phyloP scores from a whole-genome alignment of 169 alveolate species.

The Plasmodium fragile region DNA sequence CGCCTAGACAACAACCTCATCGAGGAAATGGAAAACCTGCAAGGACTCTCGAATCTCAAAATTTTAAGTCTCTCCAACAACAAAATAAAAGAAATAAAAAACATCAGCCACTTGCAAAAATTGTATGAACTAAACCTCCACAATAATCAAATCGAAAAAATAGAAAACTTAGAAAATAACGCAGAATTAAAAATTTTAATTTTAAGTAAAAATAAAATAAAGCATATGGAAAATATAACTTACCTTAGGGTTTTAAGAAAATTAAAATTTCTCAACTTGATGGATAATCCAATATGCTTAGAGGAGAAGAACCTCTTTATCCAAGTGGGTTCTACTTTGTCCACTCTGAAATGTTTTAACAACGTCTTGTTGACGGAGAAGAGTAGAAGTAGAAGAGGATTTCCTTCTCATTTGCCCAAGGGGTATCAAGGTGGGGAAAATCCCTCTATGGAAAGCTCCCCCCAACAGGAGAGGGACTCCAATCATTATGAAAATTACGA shows the following conservation, averaged over 20 bases:
- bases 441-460: neutral
- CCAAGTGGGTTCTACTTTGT: neutral
- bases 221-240: slow-evolving; percentile 3
- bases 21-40: slow-evolving; percentile 59
- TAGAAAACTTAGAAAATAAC: slow-evolving; percentile 54
- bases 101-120: slow-evolving; percentile 13
- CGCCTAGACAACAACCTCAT: slow-evolving; percentile 46
- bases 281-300: slow-evolving; percentile 51
- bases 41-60: slow-evolving; percentile 23
- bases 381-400: neutral
- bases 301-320: neutral
- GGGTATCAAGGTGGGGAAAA: neutral
- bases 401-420: neutral
- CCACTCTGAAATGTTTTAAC: slow-evolving; percentile 33
- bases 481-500: slow-evolving; percentile 14
- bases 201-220: slow-evolving; percentile 53
- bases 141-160: slow-evolving; percentile 36
- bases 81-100: slow-evolving; percentile 59
- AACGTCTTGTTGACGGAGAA: neutral
- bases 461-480: neutral
- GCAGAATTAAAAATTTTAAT: slow-evolving; percentile 46
- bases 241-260: slow-evolving; percentile 28
- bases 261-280: slow-evolving; percentile 45
- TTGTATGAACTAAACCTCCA: slow-evolving; percentile 44
- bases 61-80: slow-evolving; percentile 39